Percentiles rank a stretch among this genome's conserved stretches.
Conservation (phyloP, 345 rosid species). For the Gossypium arboreum region DNA sequence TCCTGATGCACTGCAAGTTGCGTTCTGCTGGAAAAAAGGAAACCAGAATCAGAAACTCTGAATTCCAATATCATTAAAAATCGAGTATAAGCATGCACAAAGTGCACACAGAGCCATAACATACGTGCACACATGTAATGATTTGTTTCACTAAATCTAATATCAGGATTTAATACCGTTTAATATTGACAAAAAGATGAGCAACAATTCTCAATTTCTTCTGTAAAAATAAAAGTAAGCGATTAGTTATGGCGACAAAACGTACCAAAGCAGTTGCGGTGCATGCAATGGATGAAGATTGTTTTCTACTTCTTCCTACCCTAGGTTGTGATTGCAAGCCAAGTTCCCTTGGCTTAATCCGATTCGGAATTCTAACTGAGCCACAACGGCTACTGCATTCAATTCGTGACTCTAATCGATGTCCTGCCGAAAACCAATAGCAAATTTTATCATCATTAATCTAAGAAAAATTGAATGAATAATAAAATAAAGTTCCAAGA, state of each 20-base stretch:
- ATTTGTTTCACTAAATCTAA: not conserved
- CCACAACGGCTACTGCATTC: not conserved
- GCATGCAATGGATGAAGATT: slow-evolving; percentile 29
- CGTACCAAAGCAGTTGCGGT: slow-evolving; percentile 36
- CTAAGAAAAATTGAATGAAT: not conserved
- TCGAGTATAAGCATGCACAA: not conserved
- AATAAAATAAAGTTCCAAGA: not conserved
- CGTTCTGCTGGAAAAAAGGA: slow-evolving; percentile 41
- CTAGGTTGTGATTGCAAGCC: slow-evolving; percentile 21
- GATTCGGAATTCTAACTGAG: not conserved
- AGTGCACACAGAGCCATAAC: not conserved
- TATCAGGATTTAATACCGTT: not conserved
- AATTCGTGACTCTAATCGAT: not conserved
- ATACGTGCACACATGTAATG: not conserved
- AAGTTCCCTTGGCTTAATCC: slow-evolving; percentile 21
- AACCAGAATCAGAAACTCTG: not conserved
- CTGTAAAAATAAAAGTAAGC: not conserved
- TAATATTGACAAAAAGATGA: not conserved
- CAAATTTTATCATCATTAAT: not conserved
- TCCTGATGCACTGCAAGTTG: slow-evolving; percentile 62
- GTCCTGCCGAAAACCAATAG: not conserved
- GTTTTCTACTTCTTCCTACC: slow-evolving; percentile 21
- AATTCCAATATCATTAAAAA: not conserved
- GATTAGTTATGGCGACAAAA: not conserved
- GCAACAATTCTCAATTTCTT: not conserved